A percentile compares a stretch with the other conserved stretches of the same genome.
Conservation (phyloP, 192 early-diverging fungal genomes). For the Coemansia erecta region DNA sequence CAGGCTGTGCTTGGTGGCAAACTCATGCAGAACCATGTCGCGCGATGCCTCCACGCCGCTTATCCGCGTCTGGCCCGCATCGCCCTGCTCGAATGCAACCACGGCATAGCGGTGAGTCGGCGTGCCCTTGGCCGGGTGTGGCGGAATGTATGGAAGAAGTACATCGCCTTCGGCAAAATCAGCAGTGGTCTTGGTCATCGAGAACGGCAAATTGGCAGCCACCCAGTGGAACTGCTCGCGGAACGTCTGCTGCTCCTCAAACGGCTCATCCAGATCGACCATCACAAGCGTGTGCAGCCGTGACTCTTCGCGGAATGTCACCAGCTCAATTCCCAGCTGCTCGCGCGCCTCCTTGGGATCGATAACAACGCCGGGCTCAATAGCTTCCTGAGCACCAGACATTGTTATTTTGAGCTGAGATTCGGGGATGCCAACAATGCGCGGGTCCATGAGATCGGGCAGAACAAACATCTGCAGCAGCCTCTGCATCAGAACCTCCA, state of each 20-base stretch:
- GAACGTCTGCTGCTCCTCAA: conserved; percentile 61
- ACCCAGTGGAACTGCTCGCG: conserved; percentile 75
- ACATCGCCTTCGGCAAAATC: conserved; percentile 40
- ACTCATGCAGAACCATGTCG: conserved; percentile 32
- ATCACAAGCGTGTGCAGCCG: conserved; percentile 68
- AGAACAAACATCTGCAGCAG: conserved; percentile 74
- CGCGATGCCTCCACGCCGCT: conserved; percentile 44
- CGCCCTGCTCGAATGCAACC: conserved; percentile 62
- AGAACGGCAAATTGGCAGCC: conserved; percentile 63
- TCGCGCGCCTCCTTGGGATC: conserved; percentile 54
- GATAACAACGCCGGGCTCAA: conserved; percentile 38
- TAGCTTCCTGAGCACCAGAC: background rate
- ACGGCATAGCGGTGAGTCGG: conserved; percentile 73
- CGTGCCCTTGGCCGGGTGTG: conserved; percentile 75
- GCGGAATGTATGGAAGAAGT: conserved; percentile 64
- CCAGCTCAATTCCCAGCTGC: conserved; percentile 56
- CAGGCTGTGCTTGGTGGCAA: conserved; percentile 31
- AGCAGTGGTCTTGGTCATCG: conserved; percentile 52
- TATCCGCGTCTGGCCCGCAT: conserved; percentile 53
- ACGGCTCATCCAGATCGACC: conserved; percentile 70
- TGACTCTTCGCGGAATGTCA: conserved; percentile 64
- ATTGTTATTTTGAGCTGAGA: conserved; percentile 46
- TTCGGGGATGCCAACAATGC: conserved; percentile 39
- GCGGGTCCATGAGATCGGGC: conserved; percentile 66
- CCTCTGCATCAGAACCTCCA: conserved; percentile 63